phyloP scores from a whole-genome alignment of 257 asterid species.

The Fraxinus americana region DNA sequence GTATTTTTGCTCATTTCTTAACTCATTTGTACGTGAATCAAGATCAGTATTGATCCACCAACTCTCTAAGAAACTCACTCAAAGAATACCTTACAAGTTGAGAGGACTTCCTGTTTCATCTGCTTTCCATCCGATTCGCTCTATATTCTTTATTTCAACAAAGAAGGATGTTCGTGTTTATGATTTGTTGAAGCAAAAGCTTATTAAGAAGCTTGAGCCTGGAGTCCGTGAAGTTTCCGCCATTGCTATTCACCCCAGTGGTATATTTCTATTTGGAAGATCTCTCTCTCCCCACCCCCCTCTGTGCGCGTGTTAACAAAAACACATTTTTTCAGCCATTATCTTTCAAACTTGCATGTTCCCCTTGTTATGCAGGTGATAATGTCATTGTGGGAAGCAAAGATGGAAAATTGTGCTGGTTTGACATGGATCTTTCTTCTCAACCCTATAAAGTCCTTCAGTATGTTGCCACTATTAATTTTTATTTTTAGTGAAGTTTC shows the following conservation, averaged over 20 bases:
- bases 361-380: constrained; percentile 66
- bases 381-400: constrained; percentile 87
- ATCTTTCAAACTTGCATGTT: constrained; percentile 3
- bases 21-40: constrained; percentile 68
- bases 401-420: constrained; percentile 97
- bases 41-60: constrained; percentile 79
- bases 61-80: constrained; percentile 69
- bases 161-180: constrained; percentile 78
- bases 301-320: background rate
- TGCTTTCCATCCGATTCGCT: constrained; percentile 94
- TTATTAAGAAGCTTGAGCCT: constrained; percentile 81
- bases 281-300: constrained; percentile 4
- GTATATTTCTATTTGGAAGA: constrained; percentile 37
- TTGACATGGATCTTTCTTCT: constrained; percentile 98
- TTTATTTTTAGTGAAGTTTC: background rate
- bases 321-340: background rate
- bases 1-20: constrained; percentile 50
- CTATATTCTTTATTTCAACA: constrained; percentile 74
- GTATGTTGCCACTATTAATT: constrained; percentile 44
- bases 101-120: constrained; percentile 86
- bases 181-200: constrained; percentile 76
- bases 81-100: constrained; percentile 76
- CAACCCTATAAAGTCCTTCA: constrained; percentile 81
- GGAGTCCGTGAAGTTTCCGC: constrained; percentile 82
- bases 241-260: constrained; percentile 83